phyloP scores from a whole-genome alignment of 495 filamentous ascomycete species.

The Friedmanniomyces simplex region DNA sequence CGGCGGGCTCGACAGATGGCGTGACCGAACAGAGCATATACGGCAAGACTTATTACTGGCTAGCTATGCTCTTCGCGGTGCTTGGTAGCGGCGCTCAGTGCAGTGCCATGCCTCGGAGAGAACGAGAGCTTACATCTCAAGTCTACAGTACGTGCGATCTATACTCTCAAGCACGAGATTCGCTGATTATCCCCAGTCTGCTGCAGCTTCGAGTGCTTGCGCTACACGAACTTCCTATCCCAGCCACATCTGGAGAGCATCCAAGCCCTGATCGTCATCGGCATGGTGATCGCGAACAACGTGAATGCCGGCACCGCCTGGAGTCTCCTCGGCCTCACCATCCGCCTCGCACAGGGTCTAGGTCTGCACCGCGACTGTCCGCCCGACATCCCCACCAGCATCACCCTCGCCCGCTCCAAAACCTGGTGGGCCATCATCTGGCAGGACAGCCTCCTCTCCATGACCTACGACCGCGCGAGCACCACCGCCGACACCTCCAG shows the following conservation, averaged over 20 bases:
- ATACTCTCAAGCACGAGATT: not conserved
- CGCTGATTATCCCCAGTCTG: constrained; percentile 36
- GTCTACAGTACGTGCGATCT: constrained; percentile 40
- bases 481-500: constrained; percentile 42
- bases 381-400: constrained; percentile 31
- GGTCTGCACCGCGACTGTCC: constrained; percentile 46
- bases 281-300: constrained; percentile 52
- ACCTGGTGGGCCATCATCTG: constrained; percentile 49
- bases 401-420: constrained; percentile 22
- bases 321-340: constrained; percentile 48
- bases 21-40: constrained; percentile 36
- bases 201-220: constrained; percentile 53
- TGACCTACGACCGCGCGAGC: constrained; percentile 49
- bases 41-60: constrained; percentile 52
- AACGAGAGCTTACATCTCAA: constrained; percentile 48
- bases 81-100: constrained; percentile 76
- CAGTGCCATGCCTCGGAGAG: constrained; percentile 53
- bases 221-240: constrained; percentile 52
- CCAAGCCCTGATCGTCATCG: constrained; percentile 47
- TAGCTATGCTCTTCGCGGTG: constrained; percentile 68
- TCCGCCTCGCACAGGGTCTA: constrained; percentile 47
- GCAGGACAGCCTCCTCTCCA: constrained; percentile 52
- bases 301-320: constrained; percentile 57
- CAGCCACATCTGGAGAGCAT: constrained; percentile 49
- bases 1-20: constrained; percentile 36